Conservation (phyloP, 805 yeast genomes). For the Wickerhamomyces alni region DNA sequence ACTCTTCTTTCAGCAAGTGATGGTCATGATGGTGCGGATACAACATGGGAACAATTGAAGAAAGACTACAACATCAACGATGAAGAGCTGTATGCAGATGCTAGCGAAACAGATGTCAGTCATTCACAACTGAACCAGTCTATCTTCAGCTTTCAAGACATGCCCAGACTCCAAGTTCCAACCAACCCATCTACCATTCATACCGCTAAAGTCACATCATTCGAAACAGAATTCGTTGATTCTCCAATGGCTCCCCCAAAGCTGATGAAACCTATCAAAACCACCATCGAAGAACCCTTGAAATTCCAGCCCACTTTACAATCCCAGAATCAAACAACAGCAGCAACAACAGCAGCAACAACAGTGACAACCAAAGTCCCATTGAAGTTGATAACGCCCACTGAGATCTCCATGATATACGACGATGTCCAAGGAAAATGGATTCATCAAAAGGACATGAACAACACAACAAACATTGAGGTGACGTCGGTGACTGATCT, state of each 20-base stretch:
- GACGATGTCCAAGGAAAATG: conserved; percentile 14
- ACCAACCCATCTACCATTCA: conserved; percentile 11
- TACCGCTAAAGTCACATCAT: conserved; percentile 18
- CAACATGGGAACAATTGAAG: conserved; percentile 22
- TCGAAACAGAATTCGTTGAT: conserved; percentile 12
- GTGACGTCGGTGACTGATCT: conserved; percentile 39
- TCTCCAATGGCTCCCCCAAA: conserved; percentile 22
- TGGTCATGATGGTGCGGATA: conserved; percentile 4
- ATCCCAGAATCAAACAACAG: neutral
- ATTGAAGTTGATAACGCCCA: conserved; percentile 18
- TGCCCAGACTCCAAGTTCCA: conserved; percentile 8
- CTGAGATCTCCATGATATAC: conserved; percentile 19
- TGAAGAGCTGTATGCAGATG: conserved; percentile 5
- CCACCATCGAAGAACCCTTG: neutral
- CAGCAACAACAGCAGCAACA: neutral
- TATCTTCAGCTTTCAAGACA: conserved; percentile 21
- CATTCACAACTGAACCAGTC: conserved; percentile 4
- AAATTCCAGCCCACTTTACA: no score
- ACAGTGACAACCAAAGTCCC: conserved; percentile 7
- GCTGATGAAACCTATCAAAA: conserved; percentile 10
- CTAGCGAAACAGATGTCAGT: neutral
- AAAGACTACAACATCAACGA: conserved; percentile 11
- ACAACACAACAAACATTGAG: conserved; percentile 5
- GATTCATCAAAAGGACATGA: conserved; percentile 12
- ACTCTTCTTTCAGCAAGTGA: neutral